Percentiles rank a stretch among this genome's conserved stretches.
These are phyloP conservation scores for Panaeolus cyanescens DNA, from an alignment of 768 basidiomycete species.

Conservation along the genomic window DNA sequence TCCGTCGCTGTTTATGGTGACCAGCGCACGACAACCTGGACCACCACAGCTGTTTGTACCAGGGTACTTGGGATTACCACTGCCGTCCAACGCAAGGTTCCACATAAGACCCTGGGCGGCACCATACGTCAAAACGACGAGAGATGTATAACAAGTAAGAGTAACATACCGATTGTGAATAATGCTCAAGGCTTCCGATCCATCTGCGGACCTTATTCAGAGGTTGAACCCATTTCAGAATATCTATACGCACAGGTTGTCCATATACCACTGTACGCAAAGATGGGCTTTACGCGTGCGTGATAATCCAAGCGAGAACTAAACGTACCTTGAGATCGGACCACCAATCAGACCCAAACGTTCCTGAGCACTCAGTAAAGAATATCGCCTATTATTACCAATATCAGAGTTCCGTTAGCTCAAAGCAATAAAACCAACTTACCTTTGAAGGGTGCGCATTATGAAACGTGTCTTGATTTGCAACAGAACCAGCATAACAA, in stretches of 20 bases:
- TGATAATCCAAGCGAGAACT: neutral
- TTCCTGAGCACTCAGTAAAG: conserved; percentile 68
- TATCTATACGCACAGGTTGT: conserved; percentile 44
- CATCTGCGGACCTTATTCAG: conserved; percentile 18
- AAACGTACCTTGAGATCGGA: conserved; percentile 66
- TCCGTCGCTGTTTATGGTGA: conserved; percentile 65
- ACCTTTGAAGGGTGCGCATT: conserved; percentile 58
- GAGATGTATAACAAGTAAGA: conserved; percentile 23
- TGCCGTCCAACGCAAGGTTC: conserved; percentile 69
- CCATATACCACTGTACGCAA: conserved; percentile 60
- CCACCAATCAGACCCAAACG: conserved; percentile 76
- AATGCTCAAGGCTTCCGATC: conserved; percentile 30
- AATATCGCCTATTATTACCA: conserved; percentile 39
- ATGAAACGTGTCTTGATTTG: conserved; percentile 57
- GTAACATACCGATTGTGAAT: conserved; percentile 42
- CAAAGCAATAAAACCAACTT: neutral
- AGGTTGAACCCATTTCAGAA: neutral
- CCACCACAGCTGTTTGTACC: conserved; percentile 64
- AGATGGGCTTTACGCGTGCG: neutral
- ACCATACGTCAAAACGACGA: conserved; percentile 20
- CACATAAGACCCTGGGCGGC: conserved; percentile 61
- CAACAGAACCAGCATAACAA: conserved; percentile 63
- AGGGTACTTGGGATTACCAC: conserved; percentile 65
- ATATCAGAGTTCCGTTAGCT: conserved; percentile 27
- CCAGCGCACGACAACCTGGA: conserved; percentile 65